Conservation (phyloP, 805 yeast species). For the Kluyveromyces lactis region DNA sequence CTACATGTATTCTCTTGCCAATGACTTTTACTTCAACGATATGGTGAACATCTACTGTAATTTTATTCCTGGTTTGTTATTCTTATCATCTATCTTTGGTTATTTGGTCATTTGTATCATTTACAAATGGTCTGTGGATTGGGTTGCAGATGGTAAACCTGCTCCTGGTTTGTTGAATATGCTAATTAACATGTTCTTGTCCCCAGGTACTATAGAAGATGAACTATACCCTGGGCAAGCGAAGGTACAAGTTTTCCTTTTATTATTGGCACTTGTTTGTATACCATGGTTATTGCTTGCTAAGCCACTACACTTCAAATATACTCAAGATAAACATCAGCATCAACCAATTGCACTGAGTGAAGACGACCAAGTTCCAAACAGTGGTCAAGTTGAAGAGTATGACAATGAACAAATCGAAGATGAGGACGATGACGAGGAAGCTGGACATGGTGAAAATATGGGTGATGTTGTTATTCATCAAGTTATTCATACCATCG, state of each 20-base stretch:
- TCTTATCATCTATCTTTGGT: constrained; percentile 73
- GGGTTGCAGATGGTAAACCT: constrained; percentile 51
- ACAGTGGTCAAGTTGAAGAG: constrained; percentile 14
- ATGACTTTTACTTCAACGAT: constrained; percentile 48
- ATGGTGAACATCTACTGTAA: constrained; percentile 62
- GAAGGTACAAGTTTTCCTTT: constrained; percentile 47
- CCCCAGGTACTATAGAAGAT: constrained; percentile 64
- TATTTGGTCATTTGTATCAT: constrained; percentile 57
- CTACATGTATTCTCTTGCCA: constrained; percentile 57
- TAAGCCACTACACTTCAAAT: constrained; percentile 48
- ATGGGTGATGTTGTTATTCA: constrained; percentile 70
- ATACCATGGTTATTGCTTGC: constrained; percentile 65
- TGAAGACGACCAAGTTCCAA: constrained; percentile 8
- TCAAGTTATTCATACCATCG: constrained; percentile 75
- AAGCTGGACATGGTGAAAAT: constrained; percentile 35
- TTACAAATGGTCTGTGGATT: constrained; percentile 68
- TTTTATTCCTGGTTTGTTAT: constrained; percentile 63
- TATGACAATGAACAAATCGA: constrained; percentile 7
- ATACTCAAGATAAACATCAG: constrained; percentile 28
- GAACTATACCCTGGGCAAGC: constrained; percentile 60
- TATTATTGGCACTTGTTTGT: constrained; percentile 54
- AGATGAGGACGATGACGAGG: constrained; percentile 37
- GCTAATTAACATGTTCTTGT: constrained; percentile 66
- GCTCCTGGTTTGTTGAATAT: constrained; percentile 70
- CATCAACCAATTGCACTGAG: constrained; percentile 14